Base-by-base conservation (phyloP, 495 filamentous ascomycete genomes). In the Aspergillus heteromorphus region DNA sequence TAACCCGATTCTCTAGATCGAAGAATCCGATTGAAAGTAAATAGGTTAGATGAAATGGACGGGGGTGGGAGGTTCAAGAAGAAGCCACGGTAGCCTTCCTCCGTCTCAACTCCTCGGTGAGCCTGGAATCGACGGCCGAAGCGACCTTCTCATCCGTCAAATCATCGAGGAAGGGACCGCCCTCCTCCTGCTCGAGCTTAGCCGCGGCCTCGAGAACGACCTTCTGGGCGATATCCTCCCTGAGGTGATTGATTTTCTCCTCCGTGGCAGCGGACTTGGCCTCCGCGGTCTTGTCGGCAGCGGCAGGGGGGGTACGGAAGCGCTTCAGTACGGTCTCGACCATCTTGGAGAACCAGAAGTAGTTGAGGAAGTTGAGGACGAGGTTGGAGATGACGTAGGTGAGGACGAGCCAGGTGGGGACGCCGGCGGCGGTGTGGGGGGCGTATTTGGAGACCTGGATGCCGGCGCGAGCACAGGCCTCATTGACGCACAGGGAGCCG, bases 331-430 rank as follows among this genome's bases (percentile, higher is more conserved):
- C 85, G 20, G 93, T 89, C 58, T 88, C 81, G 55, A 98, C 88
- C 93, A 98, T 98, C 79, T 92, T 93, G 54, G 84, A 84, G 70
- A 96, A 97, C 93, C 93, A 98, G 74, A 85, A 92, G 68, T 91
- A 91, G 71, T 98, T 98, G 43, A 98, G 74, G 47, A 80, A 75
- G 71, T 96, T 97, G 14, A 98, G 76, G 4, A 86, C 77, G 20
- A 92, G 40, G 64, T 98, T 97, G 38, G 83, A 83, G 3, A 71
- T 76, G 1, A 96, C 72, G 62, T 97, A 97, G 21, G 83, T 78
- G 14, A 75, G 61, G 2, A 87, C 87, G 20, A 97, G 75, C 92
- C 93, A 97, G 1, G 82, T 60, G 0, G 93, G 93, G 5, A 96
- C 73, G 17, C 72, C 71, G 17, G 25, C 62, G 6, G 64, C 61